Percentiles rank a stretch among this genome's conserved stretches.
These are phyloP conservation scores for Cutaneotrichosporon daszewskae DNA, from an alignment of 1,284 basidiomycete genomes.

Conservation along the genomic window DNA sequence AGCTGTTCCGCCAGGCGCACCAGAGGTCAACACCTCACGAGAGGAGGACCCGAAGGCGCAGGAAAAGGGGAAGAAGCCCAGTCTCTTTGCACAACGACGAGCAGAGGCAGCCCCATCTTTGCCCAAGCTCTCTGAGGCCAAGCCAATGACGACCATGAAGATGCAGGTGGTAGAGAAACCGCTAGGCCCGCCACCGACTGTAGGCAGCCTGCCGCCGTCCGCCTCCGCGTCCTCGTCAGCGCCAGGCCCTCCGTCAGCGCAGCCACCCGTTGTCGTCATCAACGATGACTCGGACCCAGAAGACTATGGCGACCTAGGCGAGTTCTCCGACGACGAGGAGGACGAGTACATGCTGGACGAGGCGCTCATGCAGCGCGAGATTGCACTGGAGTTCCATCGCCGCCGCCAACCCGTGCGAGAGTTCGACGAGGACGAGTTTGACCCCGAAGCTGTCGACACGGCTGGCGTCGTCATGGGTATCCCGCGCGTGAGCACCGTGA, in stretches of 20 bases:
- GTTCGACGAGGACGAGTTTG: constrained; percentile 24
- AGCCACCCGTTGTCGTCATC: constrained; percentile 6
- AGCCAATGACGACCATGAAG: constrained; percentile 28
- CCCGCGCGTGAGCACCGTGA: constrained; percentile 23
- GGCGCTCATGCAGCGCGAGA: constrained; percentile 37
- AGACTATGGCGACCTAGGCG: constrained; percentile 31
- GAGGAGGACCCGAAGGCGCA: constrained; percentile 1
- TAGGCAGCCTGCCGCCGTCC: neutral
- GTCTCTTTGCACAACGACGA: constrained; percentile 30
- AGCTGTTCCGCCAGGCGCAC: too few relatives aligned
- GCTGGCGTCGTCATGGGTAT: constrained; percentile 32
- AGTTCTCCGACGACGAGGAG: constrained; percentile 33
- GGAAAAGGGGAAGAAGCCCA: constrained; percentile 25
- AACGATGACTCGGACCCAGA: constrained; percentile 25
- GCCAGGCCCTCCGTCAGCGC: too few relatives aligned
- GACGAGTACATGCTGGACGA: constrained; percentile 45
- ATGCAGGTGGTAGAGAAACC: constrained; percentile 27
- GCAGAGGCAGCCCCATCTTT: constrained; percentile 7
- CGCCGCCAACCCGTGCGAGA: constrained; percentile 25
- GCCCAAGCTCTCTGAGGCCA: constrained; percentile 21
- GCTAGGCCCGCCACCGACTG: neutral
- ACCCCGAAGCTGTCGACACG: constrained; percentile 12
- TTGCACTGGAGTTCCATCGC: constrained; percentile 40
- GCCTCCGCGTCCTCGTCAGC: neutral
- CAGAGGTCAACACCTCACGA: constrained; percentile 3